Evolutionary conservation across 2,329 filamentous ascomycete species (phyloP), one percentile per base, ranked within the genome.

Genomic region (Chrysosporium keratinophilum): DNA sequence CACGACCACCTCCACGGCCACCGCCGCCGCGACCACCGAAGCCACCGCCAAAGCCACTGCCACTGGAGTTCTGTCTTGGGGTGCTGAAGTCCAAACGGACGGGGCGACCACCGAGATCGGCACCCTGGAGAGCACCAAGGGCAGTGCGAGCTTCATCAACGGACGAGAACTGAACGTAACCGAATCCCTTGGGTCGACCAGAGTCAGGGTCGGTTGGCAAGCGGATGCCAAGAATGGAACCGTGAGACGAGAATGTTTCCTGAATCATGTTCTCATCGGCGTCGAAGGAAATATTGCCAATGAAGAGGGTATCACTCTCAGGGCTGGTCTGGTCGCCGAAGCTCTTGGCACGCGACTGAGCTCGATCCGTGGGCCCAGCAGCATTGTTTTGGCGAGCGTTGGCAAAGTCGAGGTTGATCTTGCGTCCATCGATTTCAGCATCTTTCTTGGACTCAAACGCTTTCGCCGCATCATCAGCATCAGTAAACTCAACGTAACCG

Each of bases 261-360:
- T 77, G 78, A 62, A 96, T 78, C 60, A 76, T 73, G 54, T 90
- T 85, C 75, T 94, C 86, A 64, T 85, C 82, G 64, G 84, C 82
- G 60, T 87, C 82, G 74, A 94, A 96, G 49, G 87, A 83, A 61
- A 96, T 76, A 78, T 96, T 96, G 64, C 89, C 90, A 61, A 95
- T 82, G 73, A 93, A 96, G 56, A 96, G 79, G 41, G 90, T 96
- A 61, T 90, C 85, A 68, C 83, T 87, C 68, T 87, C 84, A 58
- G 86, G 80, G 76, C 85, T 90, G 66, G 83, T 76, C 62, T 80
- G 78, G 71, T 96, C 90, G 60, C 90, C 90, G 68, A 84, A 91
- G 66, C 62, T 66, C 55, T 73, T 67, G 54, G 73, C 71, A 57
- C 74, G 74, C 56, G 63, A 63, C 60, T 75, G 69, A 61, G 83